Percentiles rank a stretch among this genome's conserved stretches.
Evolutionary conservation across 306 rosid genomes (phyloP).

Genomic region (Prinsepia uniflora): DNA sequence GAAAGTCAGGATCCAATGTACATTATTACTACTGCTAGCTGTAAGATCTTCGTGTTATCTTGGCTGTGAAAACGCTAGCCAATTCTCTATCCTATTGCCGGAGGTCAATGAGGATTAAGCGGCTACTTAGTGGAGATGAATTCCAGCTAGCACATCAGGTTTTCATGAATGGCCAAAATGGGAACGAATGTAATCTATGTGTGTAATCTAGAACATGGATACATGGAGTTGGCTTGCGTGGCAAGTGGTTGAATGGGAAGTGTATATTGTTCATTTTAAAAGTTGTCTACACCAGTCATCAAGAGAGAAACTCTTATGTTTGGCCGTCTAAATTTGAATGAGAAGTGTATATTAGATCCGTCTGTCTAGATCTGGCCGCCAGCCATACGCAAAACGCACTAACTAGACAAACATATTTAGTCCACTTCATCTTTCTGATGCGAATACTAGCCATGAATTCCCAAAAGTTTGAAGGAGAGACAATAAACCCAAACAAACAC

Average conservation of each 20-base stretch:
- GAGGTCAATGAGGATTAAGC: not conserved
- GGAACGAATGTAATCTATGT: not conserved
- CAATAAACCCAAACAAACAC: constrained; percentile 46
- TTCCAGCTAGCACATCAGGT: not conserved
- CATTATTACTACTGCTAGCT: not conserved
- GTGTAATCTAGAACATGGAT: not conserved
- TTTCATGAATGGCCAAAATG: not conserved
- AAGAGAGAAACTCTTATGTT: no score
- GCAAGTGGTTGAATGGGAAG: not conserved
- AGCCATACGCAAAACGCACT: no score
- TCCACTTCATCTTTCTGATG: no score
- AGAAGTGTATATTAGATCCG: no score
- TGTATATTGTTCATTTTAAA: no score
- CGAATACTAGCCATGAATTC: no score
- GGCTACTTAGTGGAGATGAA: not conserved
- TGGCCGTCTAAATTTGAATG: no score
- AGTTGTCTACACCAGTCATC: no score
- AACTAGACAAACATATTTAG: no score
- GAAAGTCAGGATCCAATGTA: not conserved
- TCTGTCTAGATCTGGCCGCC: no score
- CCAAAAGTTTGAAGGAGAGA: no score
- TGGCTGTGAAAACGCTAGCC: not conserved
- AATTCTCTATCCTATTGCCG: not conserved
- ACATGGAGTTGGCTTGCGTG: not conserved
- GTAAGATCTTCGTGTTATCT: not conserved